Base-by-base conservation (phyloP, 805 yeast species). In the Candida multigemmis region DNA sequence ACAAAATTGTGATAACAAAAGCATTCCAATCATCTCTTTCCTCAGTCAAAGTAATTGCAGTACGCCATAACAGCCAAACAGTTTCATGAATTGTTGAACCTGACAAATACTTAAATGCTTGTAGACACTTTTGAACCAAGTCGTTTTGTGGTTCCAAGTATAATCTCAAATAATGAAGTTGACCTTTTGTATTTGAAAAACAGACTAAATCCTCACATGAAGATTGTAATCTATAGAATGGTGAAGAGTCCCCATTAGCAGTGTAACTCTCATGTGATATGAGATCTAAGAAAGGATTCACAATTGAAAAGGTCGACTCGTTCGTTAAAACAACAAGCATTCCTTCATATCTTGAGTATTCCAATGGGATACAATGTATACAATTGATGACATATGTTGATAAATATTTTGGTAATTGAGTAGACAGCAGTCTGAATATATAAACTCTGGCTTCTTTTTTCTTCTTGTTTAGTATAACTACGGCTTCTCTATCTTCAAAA, bases 41-140 rank as follows among this genome's bases (percentile, higher is more conserved):
- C 3, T 53, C 56, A 12, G 57, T 62, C 7, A 70, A 32, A 26
- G 66, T 52, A 12, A 63, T 44, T 2, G 80, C 71, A 1, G 74
- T 47, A 24, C 78, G 59, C 85, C 86, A 80, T 3, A 68, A 56
- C 26, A 74, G 49, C 72, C 78, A 65, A n/a, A 78, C 53, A 19
- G 63, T 65, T 39, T 74, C 77, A 38, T 62, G 65, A 3, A 73
- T 60, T 30, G 66, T 66, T 2, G 78, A 56, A n/a, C 78, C 80
- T 4, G 75, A 63, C 12, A 78, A 43, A 34, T 67, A 65, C 30
- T 60, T 63, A 36, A 79, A 59, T 3, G 71, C 56, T 10, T 55
- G 46, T n/a, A 79, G 51, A 23, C 77, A 65, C 8, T 42, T 56
- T 4, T 33, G 16, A 1, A 75, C 71, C 5, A 68, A 40, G 2